Base-by-base conservation (phyloP, 2,329 filamentous ascomycete genomes). In the Fusarium anguioides region DNA sequence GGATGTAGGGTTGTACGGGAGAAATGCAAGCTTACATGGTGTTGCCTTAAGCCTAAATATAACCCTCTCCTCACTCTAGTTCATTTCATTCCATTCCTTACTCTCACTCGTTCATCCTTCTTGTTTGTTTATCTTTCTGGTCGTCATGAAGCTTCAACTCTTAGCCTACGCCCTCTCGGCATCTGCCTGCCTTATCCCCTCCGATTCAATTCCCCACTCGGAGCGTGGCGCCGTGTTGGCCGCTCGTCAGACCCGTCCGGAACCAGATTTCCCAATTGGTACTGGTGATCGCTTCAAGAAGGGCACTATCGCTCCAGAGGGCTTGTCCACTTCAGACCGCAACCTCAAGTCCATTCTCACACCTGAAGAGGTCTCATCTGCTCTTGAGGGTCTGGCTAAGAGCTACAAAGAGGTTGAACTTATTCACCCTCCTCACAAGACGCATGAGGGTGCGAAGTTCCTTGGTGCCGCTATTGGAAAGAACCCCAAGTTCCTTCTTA, bases 401-500 rank as follows among this genome's bases (percentile, higher is more conserved):
- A 72, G 71, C 21, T 84, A 80, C 54, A 54, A 63, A 5, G 74
- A 78, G 6, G 74, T 83, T 23, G 72, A 73, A 49, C 75, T 80
- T 17, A 78, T 85, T 60, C 76, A 75, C 4, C 74, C 81, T 2
- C 82, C 83, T 0, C 73, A 80, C 68, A 77, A 76, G 69, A 84
- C 82, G 0, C 78, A 81, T 64, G 77, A 84, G 42, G 78, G 79
- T 23, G 77, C 78, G 5, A 74, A 74, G 5, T 74, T 82, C 18
- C 69, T 76, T 21, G 82, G 80, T 8, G 77, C 72, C n/a, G 78
- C 78, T 55, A 77, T 85, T 31, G 84, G 84, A 21, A 79, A 79
- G 18, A 55, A 71, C 12, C 83, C 84, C 68, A 79, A 82, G 33
- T 80, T 86, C 26, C 85, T 84, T 70, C 75, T 89, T 56, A 83